Evolutionary conservation across 1,284 basidiomycete genomes (phyloP).

Genomic region (Rhodotorula sp.): DNA sequence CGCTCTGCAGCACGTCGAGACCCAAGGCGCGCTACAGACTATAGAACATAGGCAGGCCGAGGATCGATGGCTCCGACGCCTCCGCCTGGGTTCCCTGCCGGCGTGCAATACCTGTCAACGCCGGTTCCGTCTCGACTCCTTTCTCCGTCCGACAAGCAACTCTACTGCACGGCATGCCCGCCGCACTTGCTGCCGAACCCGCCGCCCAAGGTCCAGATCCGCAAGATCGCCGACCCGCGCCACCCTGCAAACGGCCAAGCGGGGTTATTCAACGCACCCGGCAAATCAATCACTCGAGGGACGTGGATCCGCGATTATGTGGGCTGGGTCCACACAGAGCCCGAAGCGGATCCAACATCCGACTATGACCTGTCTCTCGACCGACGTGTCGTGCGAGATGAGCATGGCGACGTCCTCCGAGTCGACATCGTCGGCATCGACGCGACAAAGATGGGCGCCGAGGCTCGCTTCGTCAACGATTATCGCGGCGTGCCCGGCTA

Average conservation of each 20-base stretch:
- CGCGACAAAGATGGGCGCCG: constrained; percentile 72
- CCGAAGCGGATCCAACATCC: constrained; percentile 58
- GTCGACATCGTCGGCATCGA: constrained; percentile 57
- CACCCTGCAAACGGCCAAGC: constrained; percentile 80
- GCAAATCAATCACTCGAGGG: constrained; percentile 62
- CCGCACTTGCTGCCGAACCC: constrained; percentile 20
- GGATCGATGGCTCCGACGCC: background rate
- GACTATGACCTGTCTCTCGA: constrained; percentile 83
- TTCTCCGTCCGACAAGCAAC: background rate
- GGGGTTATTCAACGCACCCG: constrained; percentile 70
- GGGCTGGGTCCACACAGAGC: constrained; percentile 77
- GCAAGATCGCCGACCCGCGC: constrained; percentile 44
- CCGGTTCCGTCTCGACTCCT: constrained; percentile 12
- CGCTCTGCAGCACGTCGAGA: too few relatives aligned
- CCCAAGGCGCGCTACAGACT: too few relatives aligned
- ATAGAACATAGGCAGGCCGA: too few relatives aligned
- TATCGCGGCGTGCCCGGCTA: constrained; percentile 64
- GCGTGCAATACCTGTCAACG: constrained; percentile 10
- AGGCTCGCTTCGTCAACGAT: constrained; percentile 82
- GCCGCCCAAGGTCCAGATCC: constrained; percentile 43
- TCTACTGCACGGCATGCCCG: constrained; percentile 21
- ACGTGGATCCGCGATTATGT: constrained; percentile 74
- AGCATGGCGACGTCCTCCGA: background rate
- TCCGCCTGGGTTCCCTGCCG: constrained; percentile 9
- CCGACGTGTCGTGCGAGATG: constrained; percentile 36